Evolutionary conservation across 78 protist genomes (phyloP).

Genomic region (Dictyostelium intermedium): DNA sequence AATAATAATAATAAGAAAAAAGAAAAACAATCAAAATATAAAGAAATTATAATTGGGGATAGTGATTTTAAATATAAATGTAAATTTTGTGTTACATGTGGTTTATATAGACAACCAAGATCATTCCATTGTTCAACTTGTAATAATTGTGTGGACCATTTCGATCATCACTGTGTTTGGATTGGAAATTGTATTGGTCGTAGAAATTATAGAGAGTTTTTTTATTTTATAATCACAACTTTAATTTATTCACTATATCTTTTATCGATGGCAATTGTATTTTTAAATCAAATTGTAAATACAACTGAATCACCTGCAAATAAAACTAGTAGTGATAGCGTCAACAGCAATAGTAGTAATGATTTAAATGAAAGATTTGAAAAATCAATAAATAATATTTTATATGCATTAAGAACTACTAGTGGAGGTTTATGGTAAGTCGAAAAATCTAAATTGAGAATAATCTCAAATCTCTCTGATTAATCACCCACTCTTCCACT

Average conservation of each 20-base stretch:
- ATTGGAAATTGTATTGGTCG: conserved; percentile 85
- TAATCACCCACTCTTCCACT: not conserved
- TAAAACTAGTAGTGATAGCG: not conserved
- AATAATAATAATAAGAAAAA: not conserved
- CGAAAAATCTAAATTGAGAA: not conserved
- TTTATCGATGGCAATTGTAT: not conserved
- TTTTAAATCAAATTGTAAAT: not conserved
- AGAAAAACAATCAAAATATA: not conserved
- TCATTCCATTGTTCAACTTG: conserved; percentile 83
- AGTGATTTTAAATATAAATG: not conserved
- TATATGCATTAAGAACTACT: not conserved
- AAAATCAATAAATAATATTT: not conserved
- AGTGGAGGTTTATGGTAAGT: conserved; percentile 1
- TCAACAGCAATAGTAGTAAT: not conserved
- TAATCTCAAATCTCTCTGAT: not conserved
- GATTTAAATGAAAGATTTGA: not conserved
- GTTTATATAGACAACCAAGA: conserved; percentile 83
- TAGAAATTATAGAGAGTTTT: conserved; percentile 32
- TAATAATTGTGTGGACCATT: conserved; percentile 75
- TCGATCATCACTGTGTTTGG: conserved; percentile 95
- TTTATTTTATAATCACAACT: not conserved
- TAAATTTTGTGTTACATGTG: conserved; percentile 80
- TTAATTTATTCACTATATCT: not conserved
- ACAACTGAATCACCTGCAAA: not conserved
- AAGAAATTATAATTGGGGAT: not conserved